Percentiles rank a stretch among this genome's conserved stretches.
Conservation (phyloP, 129 eudicot species). For the Centella asiatica region DNA sequence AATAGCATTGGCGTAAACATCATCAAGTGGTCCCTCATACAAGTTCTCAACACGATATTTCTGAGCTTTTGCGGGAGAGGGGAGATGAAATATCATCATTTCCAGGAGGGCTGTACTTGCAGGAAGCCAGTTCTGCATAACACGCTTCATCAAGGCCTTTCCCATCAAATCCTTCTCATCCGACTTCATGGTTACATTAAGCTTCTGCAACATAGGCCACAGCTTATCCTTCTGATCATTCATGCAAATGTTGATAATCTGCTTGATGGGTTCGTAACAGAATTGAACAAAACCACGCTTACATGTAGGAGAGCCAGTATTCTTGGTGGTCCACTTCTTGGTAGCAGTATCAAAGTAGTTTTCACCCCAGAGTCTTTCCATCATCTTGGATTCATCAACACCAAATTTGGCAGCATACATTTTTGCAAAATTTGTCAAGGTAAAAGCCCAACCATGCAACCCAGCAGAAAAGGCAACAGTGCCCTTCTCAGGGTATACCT, state of each 20-base stretch:
- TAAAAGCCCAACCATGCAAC: slow-evolving; percentile 40
- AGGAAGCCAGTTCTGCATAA: slow-evolving; percentile 44
- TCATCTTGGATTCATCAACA: slow-evolving; percentile 55
- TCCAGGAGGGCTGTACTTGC: slow-evolving; percentile 50
- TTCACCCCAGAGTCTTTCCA: slow-evolving; percentile 66
- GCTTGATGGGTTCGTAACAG: slow-evolving; percentile 56
- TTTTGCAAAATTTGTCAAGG: slow-evolving; percentile 42
- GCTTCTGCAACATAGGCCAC: slow-evolving; percentile 42
- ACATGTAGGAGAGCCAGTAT: slow-evolving; percentile 32
- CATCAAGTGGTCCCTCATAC: slow-evolving; percentile 53
- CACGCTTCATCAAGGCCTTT: slow-evolving; percentile 37
- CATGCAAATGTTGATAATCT: slow-evolving; percentile 47
- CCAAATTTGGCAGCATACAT: slow-evolving; percentile 58
- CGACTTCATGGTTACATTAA: slow-evolving; percentile 27
- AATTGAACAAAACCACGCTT: slow-evolving; percentile 70
- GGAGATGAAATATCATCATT: slow-evolving; percentile 55
- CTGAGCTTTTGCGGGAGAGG: slow-evolving; percentile 49
- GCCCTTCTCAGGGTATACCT: slow-evolving; percentile 65
- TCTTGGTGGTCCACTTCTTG: slow-evolving; percentile 57
- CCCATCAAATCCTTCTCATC: slow-evolving; percentile 42
- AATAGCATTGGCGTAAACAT: slow-evolving; percentile 42
- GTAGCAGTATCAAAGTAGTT: slow-evolving; percentile 41
- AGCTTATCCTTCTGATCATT: slow-evolving; percentile 44
- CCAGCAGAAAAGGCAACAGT: slow-evolving; percentile 66
- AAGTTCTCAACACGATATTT: slow-evolving; percentile 55